These are phyloP conservation scores for Chlamydomonas asymmetrica DNA, from an alignment of 139 green algal genomes.

Conservation along the genomic window DNA sequence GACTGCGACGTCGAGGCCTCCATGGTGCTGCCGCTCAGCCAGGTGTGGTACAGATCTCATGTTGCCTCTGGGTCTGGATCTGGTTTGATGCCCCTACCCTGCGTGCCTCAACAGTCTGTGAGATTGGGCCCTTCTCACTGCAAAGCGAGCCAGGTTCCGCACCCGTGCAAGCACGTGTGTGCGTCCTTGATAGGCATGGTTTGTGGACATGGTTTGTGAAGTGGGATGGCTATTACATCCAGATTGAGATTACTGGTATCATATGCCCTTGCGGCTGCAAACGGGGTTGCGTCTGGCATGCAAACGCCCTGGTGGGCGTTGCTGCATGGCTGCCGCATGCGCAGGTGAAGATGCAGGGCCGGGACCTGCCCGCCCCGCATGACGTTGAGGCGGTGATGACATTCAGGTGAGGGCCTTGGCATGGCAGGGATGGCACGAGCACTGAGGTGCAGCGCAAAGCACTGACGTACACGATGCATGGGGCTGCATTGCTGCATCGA, in stretches of 20 bases:
- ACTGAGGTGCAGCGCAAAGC: too few species aligned
- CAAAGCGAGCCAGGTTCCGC: neutral
- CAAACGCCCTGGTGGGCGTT: conserved; percentile 4
- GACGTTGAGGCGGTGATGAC: conserved; percentile 27
- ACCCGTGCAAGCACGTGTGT: neutral
- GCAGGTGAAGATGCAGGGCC: conserved; percentile 18
- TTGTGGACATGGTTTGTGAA: neutral
- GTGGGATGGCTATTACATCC: too few species aligned
- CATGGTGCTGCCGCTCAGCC: neutral
- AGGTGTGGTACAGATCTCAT: neutral
- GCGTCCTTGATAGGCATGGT: too few species aligned
- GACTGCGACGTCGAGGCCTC: conserved; percentile 26
- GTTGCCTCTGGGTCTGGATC: neutral
- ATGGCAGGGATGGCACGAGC: too few species aligned
- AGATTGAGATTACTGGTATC: neutral
- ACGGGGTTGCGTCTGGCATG: neutral
- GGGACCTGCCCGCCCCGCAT: conserved; percentile 4
- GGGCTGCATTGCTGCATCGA: too few species aligned
- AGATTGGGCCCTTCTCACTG: neutral
- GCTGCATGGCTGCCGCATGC: conserved; percentile 16
- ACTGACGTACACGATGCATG: too few species aligned
- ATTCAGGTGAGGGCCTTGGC: too few species aligned
- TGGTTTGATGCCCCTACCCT: neutral
- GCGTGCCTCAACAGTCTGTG: neutral
- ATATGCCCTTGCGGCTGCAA: neutral